Evolutionary conservation across 352 stramenopile species (phyloP).

Genomic region (Globisporangium abappressorium): DNA sequence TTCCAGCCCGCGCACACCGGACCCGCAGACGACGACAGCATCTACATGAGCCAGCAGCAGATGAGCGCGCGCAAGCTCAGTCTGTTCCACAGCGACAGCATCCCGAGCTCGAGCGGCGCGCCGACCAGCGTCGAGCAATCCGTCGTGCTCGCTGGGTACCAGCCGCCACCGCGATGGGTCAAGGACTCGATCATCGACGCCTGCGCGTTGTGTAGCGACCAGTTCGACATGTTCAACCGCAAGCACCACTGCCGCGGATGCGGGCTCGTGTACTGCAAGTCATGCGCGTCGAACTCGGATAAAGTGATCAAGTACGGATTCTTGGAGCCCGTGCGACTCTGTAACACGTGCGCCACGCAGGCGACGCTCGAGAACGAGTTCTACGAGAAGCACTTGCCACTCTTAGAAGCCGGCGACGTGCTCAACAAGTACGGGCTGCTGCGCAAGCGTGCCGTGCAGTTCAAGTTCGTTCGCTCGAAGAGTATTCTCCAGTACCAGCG

Average conservation of each 20-base stretch:
- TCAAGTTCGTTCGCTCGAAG: conserved; percentile 58
- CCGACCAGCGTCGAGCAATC: not conserved
- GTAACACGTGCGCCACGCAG: conserved; percentile 34
- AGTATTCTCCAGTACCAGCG: conserved; percentile 77
- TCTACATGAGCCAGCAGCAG: conserved; percentile 39
- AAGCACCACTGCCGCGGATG: conserved; percentile 69
- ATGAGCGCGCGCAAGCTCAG: conserved; percentile 16
- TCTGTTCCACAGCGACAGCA: conserved; percentile 12
- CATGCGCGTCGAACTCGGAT: conserved; percentile 44
- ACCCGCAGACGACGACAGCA: conserved; percentile 26
- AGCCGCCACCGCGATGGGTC: conserved; percentile 54
- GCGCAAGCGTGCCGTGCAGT: conserved; percentile 47
- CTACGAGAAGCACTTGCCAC: conserved; percentile 57
- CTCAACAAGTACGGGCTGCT: conserved; percentile 73
- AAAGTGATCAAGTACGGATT: conserved; percentile 68
- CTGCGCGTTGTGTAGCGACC: conserved; percentile 42
- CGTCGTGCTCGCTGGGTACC: conserved; percentile 36
- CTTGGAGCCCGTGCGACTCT: conserved; percentile 57
- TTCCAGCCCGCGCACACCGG: conserved; percentile 41
- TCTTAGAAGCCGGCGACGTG: conserved; percentile 56
- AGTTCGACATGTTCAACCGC: conserved; percentile 65
- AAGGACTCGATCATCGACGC: conserved; percentile 49
- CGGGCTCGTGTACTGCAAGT: conserved; percentile 54
- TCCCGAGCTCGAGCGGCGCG: conserved; percentile 5
- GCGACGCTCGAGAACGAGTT: conserved; percentile 59